Conservation (phyloP, 768 basidiomycete genomes). For the Strobilomyces dryophilus region DNA sequence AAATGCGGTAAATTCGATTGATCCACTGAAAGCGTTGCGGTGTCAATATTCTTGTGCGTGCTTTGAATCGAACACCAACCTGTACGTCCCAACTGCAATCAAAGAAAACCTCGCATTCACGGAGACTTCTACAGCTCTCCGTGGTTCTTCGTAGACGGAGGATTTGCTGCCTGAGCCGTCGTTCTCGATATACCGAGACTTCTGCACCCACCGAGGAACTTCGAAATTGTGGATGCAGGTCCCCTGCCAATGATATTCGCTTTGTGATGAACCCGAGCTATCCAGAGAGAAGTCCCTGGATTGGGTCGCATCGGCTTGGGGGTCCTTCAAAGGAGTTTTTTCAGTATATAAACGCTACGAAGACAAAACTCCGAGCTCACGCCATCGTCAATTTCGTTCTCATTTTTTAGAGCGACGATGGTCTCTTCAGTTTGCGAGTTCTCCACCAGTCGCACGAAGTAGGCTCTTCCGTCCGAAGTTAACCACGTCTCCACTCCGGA, state of each 20-base stretch:
- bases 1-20: slow-evolving; percentile 62
- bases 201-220: slow-evolving; percentile 75
- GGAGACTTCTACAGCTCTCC: slow-evolving; percentile 58
- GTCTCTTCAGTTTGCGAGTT: slow-evolving; percentile 12
- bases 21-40: slow-evolving; percentile 43
- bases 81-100: slow-evolving; percentile 71
- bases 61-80: slow-evolving; percentile 37
- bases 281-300: slow-evolving; percentile 3
- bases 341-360: slow-evolving; percentile 2
- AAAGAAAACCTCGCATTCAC: slow-evolving; percentile 81
- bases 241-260: slow-evolving; percentile 54
- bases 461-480: slow-evolving; percentile 79
- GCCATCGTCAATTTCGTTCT: slow-evolving; percentile 52
- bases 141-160: slow-evolving; percentile 57
- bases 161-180: slow-evolving; percentile 32
- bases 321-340: slow-evolving; percentile 3
- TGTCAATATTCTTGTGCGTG: neutral
- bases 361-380: slow-evolving; percentile 22
- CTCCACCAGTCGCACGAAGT: slow-evolving; percentile 66
- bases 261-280: slow-evolving; percentile 5
- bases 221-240: slow-evolving; percentile 77
- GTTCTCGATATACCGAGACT: slow-evolving; percentile 57
- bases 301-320: slow-evolving; percentile 1
- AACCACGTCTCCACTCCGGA: slow-evolving; percentile 77
- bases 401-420: slow-evolving; percentile 17